These are phyloP conservation scores for Teratosphaeriaceae sp. DNA, from an alignment of 2,329 filamentous ascomycete genomes.

Conservation along the genomic window DNA sequence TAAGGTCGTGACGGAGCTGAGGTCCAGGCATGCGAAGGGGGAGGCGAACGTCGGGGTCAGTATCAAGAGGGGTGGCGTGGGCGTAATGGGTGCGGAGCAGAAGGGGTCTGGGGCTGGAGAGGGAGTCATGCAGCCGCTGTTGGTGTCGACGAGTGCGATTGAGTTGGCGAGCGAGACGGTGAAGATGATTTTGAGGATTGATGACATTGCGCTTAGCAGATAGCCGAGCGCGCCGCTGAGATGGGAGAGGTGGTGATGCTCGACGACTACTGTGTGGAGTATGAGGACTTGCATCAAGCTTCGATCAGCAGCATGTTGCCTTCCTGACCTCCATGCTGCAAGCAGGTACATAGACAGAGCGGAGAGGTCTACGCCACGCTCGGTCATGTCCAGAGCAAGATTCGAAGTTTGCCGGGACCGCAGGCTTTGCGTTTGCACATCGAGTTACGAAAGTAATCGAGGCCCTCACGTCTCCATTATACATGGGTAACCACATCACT, in stretches of 20 bases:
- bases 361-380: too few relatives aligned
- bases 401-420: too few relatives aligned
- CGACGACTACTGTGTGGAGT: too few relatives aligned
- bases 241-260: neutral
- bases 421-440: too few relatives aligned
- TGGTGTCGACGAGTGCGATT: constrained; percentile 96
- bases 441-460: too few relatives aligned
- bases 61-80: constrained; percentile 96
- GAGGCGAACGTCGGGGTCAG: constrained; percentile 96
- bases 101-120: constrained; percentile 24
- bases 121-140: constrained; percentile 83
- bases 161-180: constrained; percentile 97
- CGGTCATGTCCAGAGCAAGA: too few relatives aligned
- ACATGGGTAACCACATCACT: too few relatives aligned
- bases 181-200: constrained; percentile 79
- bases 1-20: constrained; percentile 93
- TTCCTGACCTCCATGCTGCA: too few relatives aligned
- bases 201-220: constrained; percentile 53
- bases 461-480: too few relatives aligned
- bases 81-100: constrained; percentile 71
- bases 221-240: constrained; percentile 6
- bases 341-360: too few relatives aligned
- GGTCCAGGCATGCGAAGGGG: constrained; percentile 89
- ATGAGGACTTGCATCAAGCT: too few relatives aligned
- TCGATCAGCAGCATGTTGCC: too few relatives aligned